Evolutionary conservation across 352 stramenopile genomes (phyloP), one percentile per base, ranked within the genome.

Genomic region (Lagenidium giganteum): DNA sequence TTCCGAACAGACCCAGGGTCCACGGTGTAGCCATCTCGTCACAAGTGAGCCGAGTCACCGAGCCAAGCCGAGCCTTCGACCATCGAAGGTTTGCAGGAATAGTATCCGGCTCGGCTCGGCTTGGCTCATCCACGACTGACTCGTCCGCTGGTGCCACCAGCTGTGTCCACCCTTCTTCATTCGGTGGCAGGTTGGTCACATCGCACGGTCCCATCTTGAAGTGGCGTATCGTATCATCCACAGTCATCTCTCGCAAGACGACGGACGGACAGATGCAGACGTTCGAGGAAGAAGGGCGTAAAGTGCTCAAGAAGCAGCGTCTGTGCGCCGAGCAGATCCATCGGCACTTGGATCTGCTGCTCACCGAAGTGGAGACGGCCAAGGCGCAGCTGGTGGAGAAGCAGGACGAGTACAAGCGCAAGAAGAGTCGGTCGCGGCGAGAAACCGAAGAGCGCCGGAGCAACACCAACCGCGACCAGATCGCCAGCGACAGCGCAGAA

Each of bases 301-400:
- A 69, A 42, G 73, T 79, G 61, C 50, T 87, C 44, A 89, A 89
- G 61, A 82, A 80, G 36, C 77, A 89, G 58, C 69, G 74, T 13
- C 38, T 82, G 22, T 75, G 71, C 36, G 71, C 61, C 22, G 67
- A 60, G 36, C 60, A 80, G 47, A 79, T 89, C 46, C 62, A 87
- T 48, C 58, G 51, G 25, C 71, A 89, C 16, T 49, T 89, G 16
- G 73, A 84, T 39, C 61, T 68, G 39, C 56, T 89, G 30, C 63
- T 87, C 22, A 64, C 62, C 5, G 64, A 84, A 21, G 72, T 87
- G 21, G 71, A 83, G 47, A 54, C 43, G 23, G 68, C 77, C 17
- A 82, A 80, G 56, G 65, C 68, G 39, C 56, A 73, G 44, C 69
- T 89, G 9, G 52, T 75, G 38, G 49, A 74, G 31, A 69, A 74